Evolutionary conservation across 225 moss, liverwort and hornwort species (phyloP).

Genomic region (Bryoerythrophyllum caledonicum): DNA sequence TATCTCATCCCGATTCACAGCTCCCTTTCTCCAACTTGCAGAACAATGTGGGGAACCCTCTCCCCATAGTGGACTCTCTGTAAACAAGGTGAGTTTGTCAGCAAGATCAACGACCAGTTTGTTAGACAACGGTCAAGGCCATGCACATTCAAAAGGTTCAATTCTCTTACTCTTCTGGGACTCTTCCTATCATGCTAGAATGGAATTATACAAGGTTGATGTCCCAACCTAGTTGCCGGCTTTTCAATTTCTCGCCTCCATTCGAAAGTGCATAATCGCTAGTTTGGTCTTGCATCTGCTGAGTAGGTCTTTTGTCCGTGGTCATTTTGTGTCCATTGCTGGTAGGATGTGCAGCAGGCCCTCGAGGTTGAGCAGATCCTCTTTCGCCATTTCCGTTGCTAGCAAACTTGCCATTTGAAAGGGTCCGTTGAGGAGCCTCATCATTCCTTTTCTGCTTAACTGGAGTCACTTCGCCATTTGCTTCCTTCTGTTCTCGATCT

Average conservation of each 20-base stretch:
- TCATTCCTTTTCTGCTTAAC: constrained; percentile 5
- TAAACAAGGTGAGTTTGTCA: constrained; percentile 15
- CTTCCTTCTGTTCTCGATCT: constrained; percentile 22
- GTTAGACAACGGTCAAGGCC: neutral
- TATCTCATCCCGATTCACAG: constrained; percentile 48
- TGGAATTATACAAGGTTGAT: neutral
- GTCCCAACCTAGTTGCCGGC: constrained; percentile 36
- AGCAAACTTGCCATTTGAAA: constrained; percentile 24
- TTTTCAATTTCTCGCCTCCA: constrained; percentile 33
- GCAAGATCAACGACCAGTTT: constrained; percentile 2
- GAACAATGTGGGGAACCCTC: constrained; percentile 58
- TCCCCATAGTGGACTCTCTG: constrained; percentile 46
- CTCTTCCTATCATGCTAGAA: constrained; percentile 2
- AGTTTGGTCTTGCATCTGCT: constrained; percentile 26
- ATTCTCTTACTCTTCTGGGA: too few species aligned
- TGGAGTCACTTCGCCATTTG: constrained; percentile 23
- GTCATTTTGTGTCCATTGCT: constrained; percentile 27
- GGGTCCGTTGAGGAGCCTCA: constrained; percentile 12
- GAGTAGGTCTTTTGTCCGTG: constrained; percentile 19
- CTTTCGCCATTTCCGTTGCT: constrained; percentile 10
- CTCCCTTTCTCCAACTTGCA: constrained; percentile 60
- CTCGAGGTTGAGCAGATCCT: constrained; percentile 13
- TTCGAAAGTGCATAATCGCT: constrained; percentile 29
- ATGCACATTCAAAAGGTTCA: too few species aligned
- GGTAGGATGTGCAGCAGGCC: constrained; percentile 9